These are phyloP conservation scores for Fraxinus americana DNA, from an alignment of 257 asterid genomes.

Conservation along the genomic window DNA sequence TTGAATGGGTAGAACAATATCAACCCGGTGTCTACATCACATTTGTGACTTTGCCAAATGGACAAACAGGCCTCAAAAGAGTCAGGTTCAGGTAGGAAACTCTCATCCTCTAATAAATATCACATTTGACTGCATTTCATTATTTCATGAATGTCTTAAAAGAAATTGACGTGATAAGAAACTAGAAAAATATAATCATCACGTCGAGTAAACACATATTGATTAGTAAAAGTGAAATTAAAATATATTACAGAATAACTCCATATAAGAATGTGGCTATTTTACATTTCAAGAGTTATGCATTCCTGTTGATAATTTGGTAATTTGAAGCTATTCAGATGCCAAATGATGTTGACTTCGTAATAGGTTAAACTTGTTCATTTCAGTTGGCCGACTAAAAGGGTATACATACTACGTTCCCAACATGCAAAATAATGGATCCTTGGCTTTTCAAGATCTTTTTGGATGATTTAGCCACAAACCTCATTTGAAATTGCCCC, in stretches of 20 bases:
- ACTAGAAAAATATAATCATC: not conserved
- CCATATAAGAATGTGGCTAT: too few relatives aligned
- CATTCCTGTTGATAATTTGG: not conserved
- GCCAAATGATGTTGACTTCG: not conserved
- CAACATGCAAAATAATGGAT: not conserved
- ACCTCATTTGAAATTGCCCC: not conserved
- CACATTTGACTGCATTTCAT: not conserved
- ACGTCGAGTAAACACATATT: not conserved
- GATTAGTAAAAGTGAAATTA: not conserved
- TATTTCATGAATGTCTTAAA: not conserved
- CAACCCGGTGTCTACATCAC: slow-evolving; percentile 51
- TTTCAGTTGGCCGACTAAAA: not conserved
- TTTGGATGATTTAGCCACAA: not conserved
- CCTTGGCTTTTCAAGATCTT: not conserved
- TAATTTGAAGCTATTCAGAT: not conserved
- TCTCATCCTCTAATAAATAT: not conserved
- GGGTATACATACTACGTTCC: not conserved
- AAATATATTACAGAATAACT: not conserved
- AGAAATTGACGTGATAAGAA: not conserved
- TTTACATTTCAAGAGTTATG: too few relatives aligned
- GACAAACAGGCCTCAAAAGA: slow-evolving; percentile 43
- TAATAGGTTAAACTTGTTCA: not conserved
- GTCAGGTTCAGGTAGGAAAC: slow-evolving; percentile 49
- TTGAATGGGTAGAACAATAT: slow-evolving; percentile 50
- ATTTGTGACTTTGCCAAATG: slow-evolving; percentile 30